Conservation (phyloP, 2,329 filamentous ascomycete genomes). For the Celoporthe dispersa region DNA sequence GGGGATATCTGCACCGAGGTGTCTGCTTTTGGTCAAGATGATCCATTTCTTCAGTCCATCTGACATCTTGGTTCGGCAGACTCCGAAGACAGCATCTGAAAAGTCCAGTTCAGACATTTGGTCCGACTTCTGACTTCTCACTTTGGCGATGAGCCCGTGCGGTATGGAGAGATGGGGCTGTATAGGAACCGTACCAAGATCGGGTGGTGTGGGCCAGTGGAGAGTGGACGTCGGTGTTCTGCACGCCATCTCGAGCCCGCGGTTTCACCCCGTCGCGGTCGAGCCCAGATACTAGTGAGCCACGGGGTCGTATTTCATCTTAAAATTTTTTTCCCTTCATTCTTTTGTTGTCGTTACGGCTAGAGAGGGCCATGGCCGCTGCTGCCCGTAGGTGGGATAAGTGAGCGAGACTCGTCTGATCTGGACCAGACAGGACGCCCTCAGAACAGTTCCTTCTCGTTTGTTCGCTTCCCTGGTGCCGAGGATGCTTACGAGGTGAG, state of each 20-base stretch:
- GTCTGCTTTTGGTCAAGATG: neutral
- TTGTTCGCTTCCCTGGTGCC: neutral
- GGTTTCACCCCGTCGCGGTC: neutral
- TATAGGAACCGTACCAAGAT: neutral
- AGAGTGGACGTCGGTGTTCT: neutral
- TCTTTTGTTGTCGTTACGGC: neutral
- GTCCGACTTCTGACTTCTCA: neutral
- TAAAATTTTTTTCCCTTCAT: neutral
- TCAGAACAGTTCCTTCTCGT: neutral
- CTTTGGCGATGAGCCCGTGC: neutral
- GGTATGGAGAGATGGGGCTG: neutral
- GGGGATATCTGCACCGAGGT: neutral
- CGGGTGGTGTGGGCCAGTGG: neutral
- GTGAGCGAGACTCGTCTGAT: neutral
- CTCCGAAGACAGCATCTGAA: neutral
- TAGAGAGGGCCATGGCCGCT: neutral
- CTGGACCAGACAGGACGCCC: neutral
- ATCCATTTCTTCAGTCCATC: neutral
- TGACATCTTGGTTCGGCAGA: constrained; percentile 3
- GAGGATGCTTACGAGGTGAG: neutral
- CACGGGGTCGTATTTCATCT: neutral
- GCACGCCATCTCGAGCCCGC: neutral
- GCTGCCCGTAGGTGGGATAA: neutral
- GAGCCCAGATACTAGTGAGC: neutral
- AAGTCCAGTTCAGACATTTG: neutral